Conservation (phyloP, 805 yeast genomes). For the Nakazawaea peltata region DNA sequence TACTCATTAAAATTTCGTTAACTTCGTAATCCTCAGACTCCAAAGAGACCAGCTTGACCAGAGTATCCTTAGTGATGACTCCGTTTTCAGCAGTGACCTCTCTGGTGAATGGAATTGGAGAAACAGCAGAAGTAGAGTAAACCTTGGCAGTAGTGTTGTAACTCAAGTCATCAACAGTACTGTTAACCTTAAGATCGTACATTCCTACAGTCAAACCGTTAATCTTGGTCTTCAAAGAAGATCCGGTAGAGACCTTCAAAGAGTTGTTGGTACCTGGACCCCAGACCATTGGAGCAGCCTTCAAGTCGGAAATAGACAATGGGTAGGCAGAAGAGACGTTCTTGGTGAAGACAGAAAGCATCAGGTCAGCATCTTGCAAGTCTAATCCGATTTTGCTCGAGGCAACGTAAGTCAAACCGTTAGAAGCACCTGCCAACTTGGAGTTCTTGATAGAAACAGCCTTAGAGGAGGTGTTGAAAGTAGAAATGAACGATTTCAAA, state of each 20-base stretch:
- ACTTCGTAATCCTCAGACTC: too few relatives aligned
- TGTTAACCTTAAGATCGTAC: conserved; percentile 10
- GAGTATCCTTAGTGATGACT: conserved; percentile 11
- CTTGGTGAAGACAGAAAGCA: conserved; percentile 7
- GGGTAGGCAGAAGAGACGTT: conserved; percentile 12
- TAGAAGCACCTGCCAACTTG: conserved; percentile 10
- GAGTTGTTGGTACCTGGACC: conserved; percentile 10
- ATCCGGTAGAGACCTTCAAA: conserved; percentile 8
- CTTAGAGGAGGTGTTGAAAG: conserved; percentile 13
- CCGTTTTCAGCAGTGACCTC: conserved; percentile 12
- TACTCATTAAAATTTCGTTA: too few relatives aligned
- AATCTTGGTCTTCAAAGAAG: conserved; percentile 4
- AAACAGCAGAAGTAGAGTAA: conserved; percentile 2
- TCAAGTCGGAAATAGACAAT: conserved; percentile 9
- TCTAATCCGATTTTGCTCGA: conserved; percentile 5
- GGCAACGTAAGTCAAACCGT: conserved; percentile 10
- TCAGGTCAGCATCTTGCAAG: conserved; percentile 7
- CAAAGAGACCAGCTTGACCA: background rate
- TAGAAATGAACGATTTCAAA: conserved; percentile 14
- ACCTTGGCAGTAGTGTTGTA: conserved; percentile 9
- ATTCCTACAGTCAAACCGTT: conserved; percentile 1
- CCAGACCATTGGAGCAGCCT: conserved; percentile 10
- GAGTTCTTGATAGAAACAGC: conserved; percentile 13
- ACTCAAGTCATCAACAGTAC: conserved; percentile 10
- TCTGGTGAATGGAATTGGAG: conserved; percentile 12